phyloP scores from a whole-genome alignment of 2,329 filamentous ascomycete genomes.

The Cryphonectria nitschkei region DNA sequence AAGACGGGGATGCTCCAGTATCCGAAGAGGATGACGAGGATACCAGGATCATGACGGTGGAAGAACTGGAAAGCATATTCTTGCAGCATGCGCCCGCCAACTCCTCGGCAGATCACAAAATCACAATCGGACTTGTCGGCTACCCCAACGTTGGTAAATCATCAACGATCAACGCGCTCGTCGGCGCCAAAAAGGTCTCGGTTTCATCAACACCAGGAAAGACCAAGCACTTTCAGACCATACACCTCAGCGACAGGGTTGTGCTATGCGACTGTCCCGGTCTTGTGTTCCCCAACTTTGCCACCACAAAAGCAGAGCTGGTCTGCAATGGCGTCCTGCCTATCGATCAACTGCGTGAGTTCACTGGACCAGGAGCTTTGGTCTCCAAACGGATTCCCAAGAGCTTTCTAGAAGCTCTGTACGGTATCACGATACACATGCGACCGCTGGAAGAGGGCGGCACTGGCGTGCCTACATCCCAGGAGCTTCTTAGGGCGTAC shows the following conservation, averaged over 20 bases:
- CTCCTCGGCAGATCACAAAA: conserved; percentile 62
- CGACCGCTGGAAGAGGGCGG: conserved; percentile 89
- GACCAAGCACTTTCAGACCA: conserved; percentile 99
- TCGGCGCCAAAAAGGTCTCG: conserved; percentile 97
- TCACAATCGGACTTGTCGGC: conserved; percentile 90
- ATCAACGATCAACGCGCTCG: conserved; percentile 98
- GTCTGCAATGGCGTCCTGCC: conserved; percentile 94
- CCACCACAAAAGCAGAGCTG: conserved; percentile 92
- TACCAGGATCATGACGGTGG: conserved; percentile 84
- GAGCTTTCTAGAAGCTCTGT: conserved; percentile 86
- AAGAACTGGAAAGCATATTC: conserved; percentile 90
- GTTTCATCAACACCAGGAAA: conserved; percentile 97
- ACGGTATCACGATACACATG: conserved; percentile 86
- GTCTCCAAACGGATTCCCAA: conserved; percentile 86
- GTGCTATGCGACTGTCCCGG: conserved; percentile 97
- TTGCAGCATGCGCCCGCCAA: conserved; percentile 67
- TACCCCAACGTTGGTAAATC: conserved; percentile 99
- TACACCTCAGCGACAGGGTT: conserved; percentile 87
- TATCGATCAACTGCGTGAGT: conserved; percentile 95
- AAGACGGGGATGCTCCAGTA: conserved; percentile 46
- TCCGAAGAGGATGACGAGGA: conserved; percentile 56
- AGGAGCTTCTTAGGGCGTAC: conserved; percentile 84
- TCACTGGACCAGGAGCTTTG: conserved; percentile 81
- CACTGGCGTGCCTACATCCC: conserved; percentile 80
- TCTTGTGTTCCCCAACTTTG: conserved; percentile 98